phyloP scores from a whole-genome alignment of 495 filamentous ascomycete genomes.

The Glarea lozoyensis region DNA sequence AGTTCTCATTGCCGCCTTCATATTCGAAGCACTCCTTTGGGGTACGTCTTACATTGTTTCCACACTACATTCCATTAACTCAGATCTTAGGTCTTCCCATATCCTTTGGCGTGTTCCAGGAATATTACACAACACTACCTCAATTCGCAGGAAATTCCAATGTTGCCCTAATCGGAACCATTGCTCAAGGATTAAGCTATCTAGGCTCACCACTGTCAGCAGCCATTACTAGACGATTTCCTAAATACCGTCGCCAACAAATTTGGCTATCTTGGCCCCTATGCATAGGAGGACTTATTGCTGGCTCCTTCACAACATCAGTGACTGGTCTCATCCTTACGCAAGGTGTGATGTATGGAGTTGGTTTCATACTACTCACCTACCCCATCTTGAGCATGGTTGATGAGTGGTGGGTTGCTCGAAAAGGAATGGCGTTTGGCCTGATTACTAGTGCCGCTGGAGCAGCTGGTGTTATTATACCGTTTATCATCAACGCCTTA shows the following conservation, averaged over 20 bases:
- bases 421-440: conserved; percentile 34
- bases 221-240: conserved; percentile 23
- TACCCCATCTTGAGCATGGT: conserved; percentile 30
- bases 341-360: conserved; percentile 30
- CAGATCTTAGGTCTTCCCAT: conserved; percentile 24
- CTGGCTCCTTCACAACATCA: conserved; percentile 25
- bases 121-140: conserved; percentile 25
- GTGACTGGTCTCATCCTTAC: conserved; percentile 27
- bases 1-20: conserved; percentile 20
- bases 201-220: conserved; percentile 24
- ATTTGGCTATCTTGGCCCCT: conserved; percentile 25
- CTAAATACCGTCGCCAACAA: conserved; percentile 21
- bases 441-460: conserved; percentile 30
- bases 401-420: conserved; percentile 31
- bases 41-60: conserved; percentile 14
- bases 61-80: neutral
- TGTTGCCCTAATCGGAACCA: conserved; percentile 28
- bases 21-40: conserved; percentile 24
- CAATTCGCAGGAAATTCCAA: conserved; percentile 23
- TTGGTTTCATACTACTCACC: conserved; percentile 28
- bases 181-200: conserved; percentile 25
- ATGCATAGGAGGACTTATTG: conserved; percentile 25
- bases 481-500: conserved; percentile 25
- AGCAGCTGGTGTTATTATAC: conserved; percentile 26
- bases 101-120: conserved; percentile 29